Evolutionary conservation across 2,329 filamentous ascomycete species (phyloP).

Genomic region (Talaromyces sp.): DNA sequence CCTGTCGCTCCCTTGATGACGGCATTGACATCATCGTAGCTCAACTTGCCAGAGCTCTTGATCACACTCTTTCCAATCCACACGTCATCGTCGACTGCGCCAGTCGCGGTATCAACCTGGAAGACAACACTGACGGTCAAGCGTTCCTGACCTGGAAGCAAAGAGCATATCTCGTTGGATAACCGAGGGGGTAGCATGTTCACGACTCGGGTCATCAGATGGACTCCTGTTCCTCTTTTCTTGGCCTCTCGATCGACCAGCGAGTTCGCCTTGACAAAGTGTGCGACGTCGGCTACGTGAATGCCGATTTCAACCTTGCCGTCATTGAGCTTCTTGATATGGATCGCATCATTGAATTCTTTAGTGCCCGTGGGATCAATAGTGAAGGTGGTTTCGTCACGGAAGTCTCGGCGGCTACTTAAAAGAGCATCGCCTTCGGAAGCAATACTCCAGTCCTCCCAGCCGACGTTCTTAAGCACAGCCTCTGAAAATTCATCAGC

Average conservation of each 20-base stretch:
- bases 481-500: slow-evolving; percentile 97
- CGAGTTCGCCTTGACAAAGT: slow-evolving; percentile 95
- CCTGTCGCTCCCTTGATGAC: slow-evolving; percentile 64
- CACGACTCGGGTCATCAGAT: slow-evolving; percentile 85
- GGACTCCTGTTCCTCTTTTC: slow-evolving; percentile 94
- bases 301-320: slow-evolving; percentile 91
- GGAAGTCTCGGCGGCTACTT: slow-evolving; percentile 79
- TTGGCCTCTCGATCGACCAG: slow-evolving; percentile 95
- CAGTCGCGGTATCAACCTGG: slow-evolving; percentile 77
- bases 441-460: slow-evolving; percentile 83
- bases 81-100: slow-evolving; percentile 78
- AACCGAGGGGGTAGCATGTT: slow-evolving; percentile 84
- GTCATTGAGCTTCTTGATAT: slow-evolving; percentile 78
- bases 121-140: slow-evolving; percentile 92
- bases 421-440: slow-evolving; percentile 76
- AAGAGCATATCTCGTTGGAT: slow-evolving; percentile 79
- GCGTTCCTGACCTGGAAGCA: slow-evolving; percentile 81
- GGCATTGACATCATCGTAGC: slow-evolving; percentile 79
- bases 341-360: slow-evolving; percentile 87
- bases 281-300: slow-evolving; percentile 89
- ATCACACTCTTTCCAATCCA: slow-evolving; percentile 94
- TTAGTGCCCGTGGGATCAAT: slow-evolving; percentile 84
- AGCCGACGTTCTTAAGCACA: slow-evolving; percentile 85
- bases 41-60: slow-evolving; percentile 82
- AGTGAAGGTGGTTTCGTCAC: slow-evolving; percentile 82